A percentile compares a stretch with the other conserved stretches of the same genome.
phyloP scores from a whole-genome alignment of 2,329 filamentous ascomycete species.

The Xylariaceae sp. region DNA sequence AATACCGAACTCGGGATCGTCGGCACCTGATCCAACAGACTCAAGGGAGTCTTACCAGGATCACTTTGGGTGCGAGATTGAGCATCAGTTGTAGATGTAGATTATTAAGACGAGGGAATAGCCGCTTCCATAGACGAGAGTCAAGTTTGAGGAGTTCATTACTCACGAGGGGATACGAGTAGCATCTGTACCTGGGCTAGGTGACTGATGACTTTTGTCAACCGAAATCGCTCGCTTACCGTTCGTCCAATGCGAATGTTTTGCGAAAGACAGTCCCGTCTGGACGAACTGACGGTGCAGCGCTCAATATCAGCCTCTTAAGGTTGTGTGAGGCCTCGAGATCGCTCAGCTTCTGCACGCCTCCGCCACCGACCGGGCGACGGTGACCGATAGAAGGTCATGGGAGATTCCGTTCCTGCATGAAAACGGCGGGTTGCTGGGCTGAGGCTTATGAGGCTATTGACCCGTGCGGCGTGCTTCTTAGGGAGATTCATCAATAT shows the following conservation, averaged over 20 bases:
- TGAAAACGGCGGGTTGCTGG: background rate
- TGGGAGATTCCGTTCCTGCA: background rate
- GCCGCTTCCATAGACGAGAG: background rate
- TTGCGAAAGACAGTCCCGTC: background rate
- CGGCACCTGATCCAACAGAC: background rate
- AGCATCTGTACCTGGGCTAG: no score
- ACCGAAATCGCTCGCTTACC: no score
- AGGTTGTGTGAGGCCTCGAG: background rate
- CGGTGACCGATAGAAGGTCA: background rate
- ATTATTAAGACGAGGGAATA: no score
- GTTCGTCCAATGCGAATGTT: background rate
- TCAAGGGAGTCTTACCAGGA: background rate
- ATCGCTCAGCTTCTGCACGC: slow-evolving; percentile 9
- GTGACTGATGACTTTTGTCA: no score
- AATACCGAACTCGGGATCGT: background rate
- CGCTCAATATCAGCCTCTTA: background rate
- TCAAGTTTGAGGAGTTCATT: background rate
- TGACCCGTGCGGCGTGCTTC: background rate
- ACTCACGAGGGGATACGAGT: no score
- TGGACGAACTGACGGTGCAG: background rate
- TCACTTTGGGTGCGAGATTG: background rate
- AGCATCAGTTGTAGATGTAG: no score
- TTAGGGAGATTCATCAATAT: background rate
- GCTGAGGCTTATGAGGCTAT: background rate
- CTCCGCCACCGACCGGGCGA: background rate